Evolutionary conservation across 1,284 basidiomycete genomes (phyloP).

Genomic region (Puccinia novopanici): DNA sequence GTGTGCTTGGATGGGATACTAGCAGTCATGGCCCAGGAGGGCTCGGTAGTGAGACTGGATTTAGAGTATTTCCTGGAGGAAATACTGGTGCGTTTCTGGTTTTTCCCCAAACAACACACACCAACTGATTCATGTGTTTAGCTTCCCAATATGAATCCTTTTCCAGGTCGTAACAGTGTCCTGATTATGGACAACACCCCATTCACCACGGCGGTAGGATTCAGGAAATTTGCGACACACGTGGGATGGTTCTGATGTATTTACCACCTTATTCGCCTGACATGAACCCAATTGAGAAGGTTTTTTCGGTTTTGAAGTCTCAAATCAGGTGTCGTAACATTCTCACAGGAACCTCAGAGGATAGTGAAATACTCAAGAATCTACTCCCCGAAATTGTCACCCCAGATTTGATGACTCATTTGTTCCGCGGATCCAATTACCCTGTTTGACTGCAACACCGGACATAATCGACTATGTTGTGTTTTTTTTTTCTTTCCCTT

Average conservation of each 20-base stretch:
- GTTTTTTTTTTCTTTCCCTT: no score
- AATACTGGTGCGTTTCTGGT: background rate
- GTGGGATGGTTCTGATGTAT: background rate
- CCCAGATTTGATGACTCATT: no score
- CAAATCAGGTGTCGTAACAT: background rate
- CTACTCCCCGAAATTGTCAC: no score
- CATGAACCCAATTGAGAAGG: constrained; percentile 27
- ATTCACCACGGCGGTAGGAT: constrained; percentile 6
- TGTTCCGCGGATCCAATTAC: no score
- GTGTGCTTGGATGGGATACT: background rate
- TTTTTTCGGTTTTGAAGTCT: background rate
- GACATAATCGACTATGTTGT: no score
- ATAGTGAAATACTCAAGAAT: no score
- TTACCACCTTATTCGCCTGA: constrained; percentile 19
- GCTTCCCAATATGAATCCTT: constrained; percentile 14
- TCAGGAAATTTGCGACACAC: background rate
- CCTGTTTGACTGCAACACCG: no score
- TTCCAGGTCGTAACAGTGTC: background rate
- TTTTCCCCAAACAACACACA: background rate
- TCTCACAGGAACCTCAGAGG: background rate
- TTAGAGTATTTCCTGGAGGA: background rate
- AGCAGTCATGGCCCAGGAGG: background rate
- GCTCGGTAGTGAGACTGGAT: background rate
- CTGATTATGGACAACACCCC: constrained; percentile 4
- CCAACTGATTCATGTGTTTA: background rate